These are phyloP conservation scores for Pythium apleroticum DNA, from an alignment of 352 stramenopile genomes.

Conservation along the genomic window DNA sequence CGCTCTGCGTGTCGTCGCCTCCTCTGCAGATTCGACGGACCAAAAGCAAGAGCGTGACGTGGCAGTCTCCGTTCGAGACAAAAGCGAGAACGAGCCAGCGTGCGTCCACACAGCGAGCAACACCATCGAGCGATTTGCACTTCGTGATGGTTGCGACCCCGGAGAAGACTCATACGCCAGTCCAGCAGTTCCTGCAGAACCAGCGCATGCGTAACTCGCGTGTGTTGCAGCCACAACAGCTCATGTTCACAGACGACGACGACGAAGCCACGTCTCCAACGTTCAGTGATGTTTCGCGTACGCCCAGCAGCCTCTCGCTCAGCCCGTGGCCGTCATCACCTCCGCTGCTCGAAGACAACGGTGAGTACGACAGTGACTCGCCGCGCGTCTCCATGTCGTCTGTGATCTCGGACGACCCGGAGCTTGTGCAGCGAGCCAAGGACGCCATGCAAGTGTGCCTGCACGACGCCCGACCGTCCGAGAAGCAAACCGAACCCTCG, in stretches of 20 bases:
- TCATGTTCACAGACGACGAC: neutral
- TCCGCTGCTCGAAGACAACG: constrained; percentile 16
- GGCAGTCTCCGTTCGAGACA: constrained; percentile 26
- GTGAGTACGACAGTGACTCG: constrained; percentile 18
- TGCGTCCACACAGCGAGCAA: neutral
- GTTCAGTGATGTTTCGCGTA: neutral
- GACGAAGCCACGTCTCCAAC: constrained; percentile 12
- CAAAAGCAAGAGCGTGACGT: constrained; percentile 28
- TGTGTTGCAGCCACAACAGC: neutral
- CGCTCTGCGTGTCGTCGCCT: neutral
- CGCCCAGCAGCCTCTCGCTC: constrained; percentile 5
- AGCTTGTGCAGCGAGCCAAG: constrained; percentile 1
- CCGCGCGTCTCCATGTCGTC: constrained; percentile 19
- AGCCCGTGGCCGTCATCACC: neutral
- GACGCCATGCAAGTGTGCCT: constrained; percentile 10
- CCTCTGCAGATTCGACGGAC: constrained; percentile 2
- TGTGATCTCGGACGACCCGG: constrained; percentile 14
- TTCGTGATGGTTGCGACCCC: constrained; percentile 25
- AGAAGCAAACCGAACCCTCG: neutral
- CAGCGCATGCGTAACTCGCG: neutral
- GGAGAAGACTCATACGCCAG: constrained; percentile 5
- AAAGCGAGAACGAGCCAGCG: constrained; percentile 16
- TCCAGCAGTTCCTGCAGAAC: neutral
- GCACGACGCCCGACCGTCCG: neutral
- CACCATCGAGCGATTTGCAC: constrained; percentile 11